Evolutionary conservation across 1,284 basidiomycete species (phyloP).

Genomic region (Peniophora sp.): DNA sequence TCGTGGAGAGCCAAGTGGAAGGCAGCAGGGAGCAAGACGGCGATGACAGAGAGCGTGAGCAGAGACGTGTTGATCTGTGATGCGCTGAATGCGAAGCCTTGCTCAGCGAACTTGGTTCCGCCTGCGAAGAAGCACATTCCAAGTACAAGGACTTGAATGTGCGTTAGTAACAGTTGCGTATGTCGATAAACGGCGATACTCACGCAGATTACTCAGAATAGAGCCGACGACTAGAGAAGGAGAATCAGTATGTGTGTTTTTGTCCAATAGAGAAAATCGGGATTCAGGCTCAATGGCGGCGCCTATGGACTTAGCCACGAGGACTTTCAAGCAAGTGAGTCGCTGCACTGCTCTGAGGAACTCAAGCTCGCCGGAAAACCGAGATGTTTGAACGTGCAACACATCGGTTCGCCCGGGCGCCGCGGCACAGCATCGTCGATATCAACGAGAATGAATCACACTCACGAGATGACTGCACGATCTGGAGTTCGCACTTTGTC

Average conservation of each 20-base stretch:
- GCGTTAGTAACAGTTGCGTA: background rate
- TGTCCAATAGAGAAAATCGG: too few species aligned
- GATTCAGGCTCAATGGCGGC: too few species aligned
- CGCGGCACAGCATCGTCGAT: background rate
- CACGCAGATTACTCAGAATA: conserved; percentile 74
- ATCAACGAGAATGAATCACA: conserved; percentile 5
- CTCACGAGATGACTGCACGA: conserved; percentile 81
- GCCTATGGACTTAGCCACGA: too few species aligned
- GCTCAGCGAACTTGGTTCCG: conserved; percentile 60
- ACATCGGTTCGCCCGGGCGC: too few species aligned
- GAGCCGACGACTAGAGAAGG: conserved; percentile 62
- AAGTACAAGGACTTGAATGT: conserved; percentile 57
- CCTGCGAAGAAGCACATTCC: conserved; percentile 42
- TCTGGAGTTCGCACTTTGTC: conserved; percentile 68
- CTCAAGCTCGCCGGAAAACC: too few species aligned
- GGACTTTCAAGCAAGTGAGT: too few species aligned
- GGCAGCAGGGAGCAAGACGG: conserved; percentile 73
- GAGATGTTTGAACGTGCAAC: too few species aligned
- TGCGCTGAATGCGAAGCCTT: conserved; percentile 69
- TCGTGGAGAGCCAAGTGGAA: conserved; percentile 27
- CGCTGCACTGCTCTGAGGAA: too few species aligned
- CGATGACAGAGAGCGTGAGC: conserved; percentile 72
- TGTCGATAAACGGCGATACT: conserved; percentile 11
- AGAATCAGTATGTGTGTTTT: background rate
- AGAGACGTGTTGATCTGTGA: conserved; percentile 77